Evolutionary conservation across 2,329 filamentous ascomycete genomes (phyloP).

Genomic region (Pseudocercospora musae): DNA sequence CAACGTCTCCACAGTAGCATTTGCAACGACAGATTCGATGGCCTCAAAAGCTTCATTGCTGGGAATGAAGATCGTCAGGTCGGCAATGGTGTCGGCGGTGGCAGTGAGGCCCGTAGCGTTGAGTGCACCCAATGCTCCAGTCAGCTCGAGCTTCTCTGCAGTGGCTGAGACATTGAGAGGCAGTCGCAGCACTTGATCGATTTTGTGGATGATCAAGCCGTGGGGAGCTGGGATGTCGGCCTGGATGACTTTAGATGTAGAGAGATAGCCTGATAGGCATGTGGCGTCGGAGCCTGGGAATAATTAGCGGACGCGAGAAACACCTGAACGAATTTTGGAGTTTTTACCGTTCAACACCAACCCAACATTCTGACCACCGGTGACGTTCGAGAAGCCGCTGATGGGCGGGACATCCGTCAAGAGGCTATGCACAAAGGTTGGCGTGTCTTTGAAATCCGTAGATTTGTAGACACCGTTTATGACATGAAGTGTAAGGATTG

Average conservation of each 20-base stretch:
- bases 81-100: conserved; percentile 41
- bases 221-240: conserved; percentile 21
- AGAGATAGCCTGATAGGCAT: not conserved
- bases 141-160: conserved; percentile 31
- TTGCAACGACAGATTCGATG: conserved; percentile 52
- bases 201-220: conserved; percentile 45
- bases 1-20: conserved; percentile 38
- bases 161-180: conserved; percentile 32
- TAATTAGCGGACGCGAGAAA: not conserved
- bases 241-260: not conserved
- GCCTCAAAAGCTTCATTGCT: conserved; percentile 57
- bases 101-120: conserved; percentile 39
- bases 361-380: conserved; percentile 55
- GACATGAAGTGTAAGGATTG: not conserved
- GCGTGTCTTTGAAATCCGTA: not conserved
- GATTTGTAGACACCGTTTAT: not conserved
- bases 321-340: not conserved
- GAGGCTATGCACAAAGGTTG: conserved; percentile 43
- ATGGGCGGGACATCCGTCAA: conserved; percentile 45
- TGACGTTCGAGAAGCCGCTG: conserved; percentile 53
- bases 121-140: conserved; percentile 41
- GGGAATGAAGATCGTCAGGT: conserved; percentile 65
- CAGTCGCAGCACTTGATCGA: conserved; percentile 44
- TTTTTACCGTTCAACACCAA: conserved; percentile 25
- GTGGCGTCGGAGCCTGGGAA: not conserved